phyloP scores from a whole-genome alignment of 768 basidiomycete species.

The Podaxis sp. region DNA sequence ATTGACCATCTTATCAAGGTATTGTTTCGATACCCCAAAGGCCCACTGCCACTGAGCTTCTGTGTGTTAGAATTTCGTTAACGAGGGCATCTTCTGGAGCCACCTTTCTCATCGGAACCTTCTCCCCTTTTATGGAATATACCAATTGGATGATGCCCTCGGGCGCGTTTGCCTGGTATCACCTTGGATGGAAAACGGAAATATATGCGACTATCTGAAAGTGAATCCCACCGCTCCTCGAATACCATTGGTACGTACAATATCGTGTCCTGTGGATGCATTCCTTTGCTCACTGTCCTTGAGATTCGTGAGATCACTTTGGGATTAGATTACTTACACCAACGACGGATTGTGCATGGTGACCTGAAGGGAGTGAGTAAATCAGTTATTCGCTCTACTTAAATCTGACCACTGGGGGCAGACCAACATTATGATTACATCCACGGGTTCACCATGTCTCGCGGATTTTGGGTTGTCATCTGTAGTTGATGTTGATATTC shows the following conservation, averaged over 20 bases:
- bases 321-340: conserved; percentile 19
- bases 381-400: neutral
- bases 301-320: neutral
- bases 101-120: conserved; percentile 13
- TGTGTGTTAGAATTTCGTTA: neutral
- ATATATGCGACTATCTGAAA: conserved; percentile 7
- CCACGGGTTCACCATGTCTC: neutral
- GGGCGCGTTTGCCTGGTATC: conserved; percentile 10
- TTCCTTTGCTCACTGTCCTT: neutral
- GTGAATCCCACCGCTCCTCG: neutral
- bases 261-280: neutral
- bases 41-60: neutral
- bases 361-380: conserved; percentile 21
- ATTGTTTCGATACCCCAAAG: conserved; percentile 17
- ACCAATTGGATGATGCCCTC: neutral
- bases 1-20: conserved; percentile 23
- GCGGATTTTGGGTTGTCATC: conserved; percentile 1
- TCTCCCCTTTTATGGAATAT: conserved; percentile 18
- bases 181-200: conserved; percentile 17
- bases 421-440: neutral
- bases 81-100: conserved; percentile 16
- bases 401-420: neutral
- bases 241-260: conserved; percentile 1
- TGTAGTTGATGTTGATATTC: neutral
- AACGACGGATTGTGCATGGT: conserved; percentile 17